Conservation (phyloP, 768 basidiomycete species). For the Grammothele lineata region DNA sequence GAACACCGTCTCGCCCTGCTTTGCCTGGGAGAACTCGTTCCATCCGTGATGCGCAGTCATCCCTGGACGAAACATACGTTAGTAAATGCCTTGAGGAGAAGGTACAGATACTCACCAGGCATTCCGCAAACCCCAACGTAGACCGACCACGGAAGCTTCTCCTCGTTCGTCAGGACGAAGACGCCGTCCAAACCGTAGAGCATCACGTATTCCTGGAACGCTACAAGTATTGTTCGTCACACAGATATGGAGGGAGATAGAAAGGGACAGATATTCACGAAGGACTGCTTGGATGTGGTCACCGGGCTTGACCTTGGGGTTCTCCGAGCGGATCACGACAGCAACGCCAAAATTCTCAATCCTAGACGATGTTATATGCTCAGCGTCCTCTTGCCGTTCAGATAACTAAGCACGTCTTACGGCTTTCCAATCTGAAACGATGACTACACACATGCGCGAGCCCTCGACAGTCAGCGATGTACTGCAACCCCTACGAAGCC, state of each 20-base stretch:
- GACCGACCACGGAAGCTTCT: slow-evolving; percentile 43
- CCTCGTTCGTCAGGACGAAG: slow-evolving; percentile 31
- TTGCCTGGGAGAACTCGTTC: slow-evolving; percentile 36
- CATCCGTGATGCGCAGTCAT: slow-evolving; percentile 35
- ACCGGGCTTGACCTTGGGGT: slow-evolving; percentile 16
- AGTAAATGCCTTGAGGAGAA: not conserved
- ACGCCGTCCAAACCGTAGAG: slow-evolving; percentile 10
- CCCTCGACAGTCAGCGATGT: not conserved
- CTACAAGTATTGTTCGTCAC: slow-evolving; percentile 19
- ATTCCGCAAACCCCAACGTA: slow-evolving; percentile 50
- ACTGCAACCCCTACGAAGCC: not conserved
- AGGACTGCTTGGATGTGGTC: slow-evolving; percentile 22
- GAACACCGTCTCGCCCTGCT: slow-evolving; percentile 50
- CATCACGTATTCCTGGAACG: slow-evolving; percentile 40
- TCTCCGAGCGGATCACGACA: slow-evolving; percentile 25
- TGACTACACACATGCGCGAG: too few relatives aligned
- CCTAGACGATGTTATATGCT: slow-evolving; percentile 4
- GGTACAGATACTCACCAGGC: slow-evolving; percentile 20
- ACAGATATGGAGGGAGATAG: slow-evolving; percentile 7
- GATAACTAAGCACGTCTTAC: slow-evolving; percentile 19
- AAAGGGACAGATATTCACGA: slow-evolving; percentile 3
- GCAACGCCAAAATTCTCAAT: slow-evolving; percentile 22
- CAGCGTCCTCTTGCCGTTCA: too few relatives aligned
- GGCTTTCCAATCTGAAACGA: slow-evolving; percentile 24
- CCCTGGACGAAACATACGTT: slow-evolving; percentile 14